Evolutionary conservation across 1,139 yeast species (phyloP), one percentile per base, ranked within the genome.

Genomic region (Suhomyces maxii): DNA sequence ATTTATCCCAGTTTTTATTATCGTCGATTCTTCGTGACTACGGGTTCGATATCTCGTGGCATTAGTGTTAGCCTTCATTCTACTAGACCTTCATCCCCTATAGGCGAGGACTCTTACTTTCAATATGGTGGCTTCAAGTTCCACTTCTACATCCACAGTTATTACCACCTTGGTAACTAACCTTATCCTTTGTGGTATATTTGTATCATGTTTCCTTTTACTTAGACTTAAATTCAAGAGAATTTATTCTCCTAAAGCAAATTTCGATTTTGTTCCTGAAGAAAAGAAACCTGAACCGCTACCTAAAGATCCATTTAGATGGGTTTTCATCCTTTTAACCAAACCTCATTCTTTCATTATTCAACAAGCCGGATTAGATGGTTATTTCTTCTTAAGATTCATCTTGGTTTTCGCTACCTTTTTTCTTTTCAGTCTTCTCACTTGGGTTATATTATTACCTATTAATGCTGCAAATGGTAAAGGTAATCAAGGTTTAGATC

Each of bases 321-420:
- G 93, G 93, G 54, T 85, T 7, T 56, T 67, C 36, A 77, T 80
- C 7, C 62, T 86, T 37, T 58, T 85, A 48, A 69, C 76, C 38
- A 82, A 83, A 64, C 84, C 89, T 1, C 83, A 83, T 47, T 76
- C 83, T 40, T 84, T 83, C 56, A 68, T 84, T 41, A 75, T 86
- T 55, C 86, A 84, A 60, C 88, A 86, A 56, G 82, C 86, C 36
- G 93, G 95, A 28, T 63, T 84, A 36, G 95, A 86, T 64, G 93
- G 91, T 1, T 84, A 81, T 62, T 80, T 86, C 60, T 83, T 83
- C 64, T 65, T 84, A 54, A 69, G 89, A 50, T 84, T 80, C 54
- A 58, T 84, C 36, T 67, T 71, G 49, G 65, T 78, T 26, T 73
- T 83, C 58, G 73, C 76, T 2, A 46, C 65, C 6, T 57, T 76